Evolutionary conservation across 805 yeast species (phyloP).

Genomic region (Wickerhamiella brachini): DNA sequence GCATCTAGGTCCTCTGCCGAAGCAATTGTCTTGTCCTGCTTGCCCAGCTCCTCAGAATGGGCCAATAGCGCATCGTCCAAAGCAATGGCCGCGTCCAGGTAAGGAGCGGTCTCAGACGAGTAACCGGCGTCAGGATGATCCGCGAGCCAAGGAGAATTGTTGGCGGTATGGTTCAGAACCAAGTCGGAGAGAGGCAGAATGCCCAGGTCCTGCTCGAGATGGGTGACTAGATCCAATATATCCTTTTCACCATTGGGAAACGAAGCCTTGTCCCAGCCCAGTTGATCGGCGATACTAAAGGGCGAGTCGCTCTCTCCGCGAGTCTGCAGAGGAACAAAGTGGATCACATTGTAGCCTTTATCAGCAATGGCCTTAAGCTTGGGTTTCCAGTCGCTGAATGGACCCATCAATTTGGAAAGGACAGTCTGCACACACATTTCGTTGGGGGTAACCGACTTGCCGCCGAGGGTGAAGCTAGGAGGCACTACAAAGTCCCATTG

Average conservation of each 20-base stretch:
- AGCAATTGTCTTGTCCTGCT: slow-evolving; percentile 39
- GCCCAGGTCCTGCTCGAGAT: slow-evolving; percentile 39
- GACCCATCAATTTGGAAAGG: slow-evolving; percentile 86
- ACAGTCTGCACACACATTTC: slow-evolving; percentile 72
- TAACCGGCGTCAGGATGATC: slow-evolving; percentile 89
- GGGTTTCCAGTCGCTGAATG: slow-evolving; percentile 46
- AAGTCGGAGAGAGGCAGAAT: slow-evolving; percentile 78
- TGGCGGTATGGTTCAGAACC: slow-evolving; percentile 90
- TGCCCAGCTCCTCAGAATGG: slow-evolving; percentile 44
- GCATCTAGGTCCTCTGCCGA: slow-evolving; percentile 51
- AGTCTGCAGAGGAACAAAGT: slow-evolving; percentile 84
- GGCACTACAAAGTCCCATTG: slow-evolving; percentile 61
- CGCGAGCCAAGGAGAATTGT: slow-evolving; percentile 73
- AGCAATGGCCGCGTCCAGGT: slow-evolving; percentile 69
- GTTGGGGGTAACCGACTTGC: slow-evolving; percentile 51
- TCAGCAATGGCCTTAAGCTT: slow-evolving; percentile 45
- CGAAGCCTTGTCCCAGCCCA: slow-evolving; percentile 51
- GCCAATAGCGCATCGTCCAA: slow-evolving; percentile 56
- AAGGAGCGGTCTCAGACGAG: slow-evolving; percentile 78
- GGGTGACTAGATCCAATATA: slow-evolving; percentile 37
- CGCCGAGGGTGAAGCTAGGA: slow-evolving; percentile 51
- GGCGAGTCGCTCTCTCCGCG: slow-evolving; percentile 90
- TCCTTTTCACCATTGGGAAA: slow-evolving; percentile 43
- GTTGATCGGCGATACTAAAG: slow-evolving; percentile 79
- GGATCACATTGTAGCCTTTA: slow-evolving; percentile 91